Evolutionary conservation across 371 early-diverging fungal genomes (phyloP).

Genomic region (Mortierella sp.): DNA sequence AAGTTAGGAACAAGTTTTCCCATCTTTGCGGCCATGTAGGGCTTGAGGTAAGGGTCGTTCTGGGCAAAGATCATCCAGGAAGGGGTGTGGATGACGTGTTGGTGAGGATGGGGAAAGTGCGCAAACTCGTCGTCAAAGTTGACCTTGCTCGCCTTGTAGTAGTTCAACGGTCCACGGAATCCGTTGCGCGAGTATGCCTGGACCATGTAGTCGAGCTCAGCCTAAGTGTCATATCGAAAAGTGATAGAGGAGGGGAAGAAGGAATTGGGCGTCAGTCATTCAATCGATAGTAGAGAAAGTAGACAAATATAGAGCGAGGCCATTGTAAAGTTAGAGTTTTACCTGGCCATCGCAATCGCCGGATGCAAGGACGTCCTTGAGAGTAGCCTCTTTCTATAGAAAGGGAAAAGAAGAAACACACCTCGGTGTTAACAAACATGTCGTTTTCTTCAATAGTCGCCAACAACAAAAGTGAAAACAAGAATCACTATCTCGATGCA

Average conservation of each 20-base stretch:
- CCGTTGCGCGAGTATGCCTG: conserved; percentile 22
- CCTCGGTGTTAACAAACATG: neutral
- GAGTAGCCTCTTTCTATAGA: neutral
- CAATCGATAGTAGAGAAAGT: neutral
- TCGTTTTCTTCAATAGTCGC: neutral
- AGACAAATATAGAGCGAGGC: too few species aligned
- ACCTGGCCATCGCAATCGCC: neutral
- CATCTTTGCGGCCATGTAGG: conserved; percentile 29
- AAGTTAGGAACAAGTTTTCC: conserved; percentile 13
- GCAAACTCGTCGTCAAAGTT: conserved; percentile 44
- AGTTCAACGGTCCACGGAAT: conserved; percentile 49
- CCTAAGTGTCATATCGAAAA: neutral
- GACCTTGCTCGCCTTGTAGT: conserved; percentile 39
- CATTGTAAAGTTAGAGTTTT: neutral
- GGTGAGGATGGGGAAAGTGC: neutral
- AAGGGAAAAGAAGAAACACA: neutral
- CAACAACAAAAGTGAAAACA: too few species aligned
- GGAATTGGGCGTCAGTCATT: neutral
- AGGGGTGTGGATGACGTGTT: conserved; percentile 23
- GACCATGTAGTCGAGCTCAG: conserved; percentile 32
- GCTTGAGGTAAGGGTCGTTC: conserved; percentile 32
- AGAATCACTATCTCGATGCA: too few species aligned
- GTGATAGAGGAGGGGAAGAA: neutral
- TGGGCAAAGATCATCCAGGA: conserved; percentile 35
- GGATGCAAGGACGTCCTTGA: neutral